Base-by-base conservation (phyloP, 768 basidiomycete species). In the Panaeolus papilionaceus region DNA sequence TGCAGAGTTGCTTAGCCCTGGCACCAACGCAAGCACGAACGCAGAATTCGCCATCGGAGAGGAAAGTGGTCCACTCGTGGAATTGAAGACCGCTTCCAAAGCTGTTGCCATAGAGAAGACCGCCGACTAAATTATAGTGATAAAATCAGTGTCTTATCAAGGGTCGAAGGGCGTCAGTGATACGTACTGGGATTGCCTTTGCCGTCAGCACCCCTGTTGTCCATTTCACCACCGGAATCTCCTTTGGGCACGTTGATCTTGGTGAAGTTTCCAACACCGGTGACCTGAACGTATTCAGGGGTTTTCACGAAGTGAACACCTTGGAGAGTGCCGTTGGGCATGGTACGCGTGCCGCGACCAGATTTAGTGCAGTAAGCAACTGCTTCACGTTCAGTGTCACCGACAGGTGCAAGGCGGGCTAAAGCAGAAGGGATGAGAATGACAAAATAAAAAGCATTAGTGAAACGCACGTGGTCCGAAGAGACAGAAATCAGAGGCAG, bases 1-100 rank as follows among this genome's bases (percentile, higher is more conserved):
- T 88, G 82, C 93, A 94, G 65, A 84, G 82, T 26, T 79, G 77
- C 5, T 82, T 84, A 0, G 88, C 84, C 64, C 88, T 85, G 12
- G 85, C 77, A 18, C 88, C 89, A 7, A 81, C 75, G 78, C 94
- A 96, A 4, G 89, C 82, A 69, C 93, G 92, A 74, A 93, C 78
- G 79, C 93, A 95, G 78, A 92, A 92, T 66, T 80, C 76, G 51
- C 69, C 75, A 38, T 85, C 85, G 23, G 92, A 93, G 71, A 94
- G 89, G 81, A 94, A 95, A 77, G 85, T 87, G 54, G 92, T 94
- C 94, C 95, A 96, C 75, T 94, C 91, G 71, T 92, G 90, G 75
- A 91, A 85, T 76, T 94, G 80, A 44, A 74, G 74, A 20, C 67
- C 74, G 8, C 71, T 69, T 20, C 87, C 84, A 73, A 89, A 92